Conservation (phyloP, 441 rosid genomes). For the Viola pubescens region DNA sequence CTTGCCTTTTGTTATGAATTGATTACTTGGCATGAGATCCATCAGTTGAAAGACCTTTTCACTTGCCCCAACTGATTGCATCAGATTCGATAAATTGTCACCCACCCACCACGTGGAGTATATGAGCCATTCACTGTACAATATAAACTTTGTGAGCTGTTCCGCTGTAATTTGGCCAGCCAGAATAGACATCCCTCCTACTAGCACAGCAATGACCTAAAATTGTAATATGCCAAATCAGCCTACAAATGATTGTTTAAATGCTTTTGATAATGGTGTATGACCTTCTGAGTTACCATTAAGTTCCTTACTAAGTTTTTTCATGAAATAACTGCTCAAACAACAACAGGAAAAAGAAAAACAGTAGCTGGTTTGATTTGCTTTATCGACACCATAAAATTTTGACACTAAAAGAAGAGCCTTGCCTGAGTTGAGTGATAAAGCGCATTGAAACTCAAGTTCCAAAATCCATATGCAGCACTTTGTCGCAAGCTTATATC, state of each 20-base stretch:
- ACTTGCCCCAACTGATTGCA: constrained; percentile 98
- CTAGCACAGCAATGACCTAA: constrained; percentile 77
- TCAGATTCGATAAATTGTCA: constrained; percentile 75
- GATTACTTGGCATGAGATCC: constrained; percentile 83
- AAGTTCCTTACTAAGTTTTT: not conserved
- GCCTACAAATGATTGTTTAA: not conserved
- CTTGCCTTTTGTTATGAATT: constrained; percentile 71
- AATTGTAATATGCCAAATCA: not conserved
- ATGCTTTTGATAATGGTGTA: not conserved
- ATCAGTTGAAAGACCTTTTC: constrained; percentile 96
- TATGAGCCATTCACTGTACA: constrained; percentile 95
- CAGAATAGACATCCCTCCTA: constrained; percentile 85
- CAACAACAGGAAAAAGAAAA: constrained; percentile 2
- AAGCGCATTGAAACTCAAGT: constrained; percentile 74
- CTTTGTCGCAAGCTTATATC: constrained; percentile 85
- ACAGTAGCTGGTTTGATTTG: not conserved
- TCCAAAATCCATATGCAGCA: constrained; percentile 97
- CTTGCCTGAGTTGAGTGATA: constrained; percentile 89
- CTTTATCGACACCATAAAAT: not conserved
- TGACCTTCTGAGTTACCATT: not conserved
- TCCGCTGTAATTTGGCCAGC: constrained; percentile 84
- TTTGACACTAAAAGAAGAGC: constrained; percentile 12
- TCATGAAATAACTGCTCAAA: constrained; percentile 1
- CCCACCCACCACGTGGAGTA: constrained; percentile 97
- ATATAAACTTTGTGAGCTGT: constrained; percentile 83